These are phyloP conservation scores for Coelastrella sp. DNA, from an alignment of 139 green algal genomes.

Conservation along the genomic window DNA sequence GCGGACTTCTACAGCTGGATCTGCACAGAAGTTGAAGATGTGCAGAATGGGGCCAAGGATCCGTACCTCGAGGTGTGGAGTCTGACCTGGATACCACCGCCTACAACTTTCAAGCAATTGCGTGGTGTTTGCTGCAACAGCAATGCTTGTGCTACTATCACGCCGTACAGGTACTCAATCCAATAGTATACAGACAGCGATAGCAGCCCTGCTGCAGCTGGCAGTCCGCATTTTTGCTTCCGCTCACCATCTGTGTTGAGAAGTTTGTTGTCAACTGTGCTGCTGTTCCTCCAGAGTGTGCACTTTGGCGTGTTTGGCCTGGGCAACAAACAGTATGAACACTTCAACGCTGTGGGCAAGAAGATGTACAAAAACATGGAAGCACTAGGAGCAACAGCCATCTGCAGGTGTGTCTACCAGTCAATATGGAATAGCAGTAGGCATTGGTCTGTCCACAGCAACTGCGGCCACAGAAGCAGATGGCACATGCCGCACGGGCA, in stretches of 20 bases:
- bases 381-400: slow-evolving; percentile 72
- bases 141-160: background rate
- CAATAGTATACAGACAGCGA: too few species aligned
- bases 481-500: too few species aligned
- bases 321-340: slow-evolving; percentile 98
- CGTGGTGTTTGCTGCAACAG: background rate
- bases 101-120: background rate
- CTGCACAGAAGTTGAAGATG: slow-evolving; percentile 64
- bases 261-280: too few species aligned
- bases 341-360: slow-evolving; percentile 94
- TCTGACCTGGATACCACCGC: background rate
- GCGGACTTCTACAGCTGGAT: slow-evolving; percentile 93
- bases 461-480: too few species aligned
- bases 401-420: slow-evolving; percentile 56
- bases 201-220: background rate
- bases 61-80: slow-evolving; percentile 67
- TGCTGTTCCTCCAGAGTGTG: slow-evolving; percentile 61
- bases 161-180: too few species aligned
- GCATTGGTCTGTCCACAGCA: background rate
- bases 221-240: too few species aligned
- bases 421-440: too few species aligned
- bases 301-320: slow-evolving; percentile 94
- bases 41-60: slow-evolving; percentile 60
- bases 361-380: slow-evolving; percentile 80
- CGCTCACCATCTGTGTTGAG: too few species aligned